Base-by-base conservation (phyloP, 352 stramenopile genomes). In the Pythium pectinolyticum region DNA sequence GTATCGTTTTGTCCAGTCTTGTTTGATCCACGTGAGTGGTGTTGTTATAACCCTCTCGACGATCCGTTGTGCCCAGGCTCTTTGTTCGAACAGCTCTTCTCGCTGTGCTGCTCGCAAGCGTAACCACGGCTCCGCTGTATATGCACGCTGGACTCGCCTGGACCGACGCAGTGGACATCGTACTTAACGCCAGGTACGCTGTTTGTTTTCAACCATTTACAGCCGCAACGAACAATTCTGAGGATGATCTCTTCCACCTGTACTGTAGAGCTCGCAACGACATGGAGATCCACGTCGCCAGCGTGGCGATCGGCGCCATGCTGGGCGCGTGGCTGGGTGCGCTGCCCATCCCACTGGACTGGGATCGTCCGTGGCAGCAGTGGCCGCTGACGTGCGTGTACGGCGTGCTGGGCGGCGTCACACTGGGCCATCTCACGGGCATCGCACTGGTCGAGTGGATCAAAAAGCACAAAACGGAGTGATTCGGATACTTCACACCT, bases 321-420 rank as follows among this genome's bases (percentile, higher is more conserved):
- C 43, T 94, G 5, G 87, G 87, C 41, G 74, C 77, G 0, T 95
- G 93, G 53, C 19, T 91, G 24, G 87, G 87, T 24, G 84, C 85
- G 24, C 52, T 95, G 11, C 82, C 86, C 40, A 91, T 95, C 66
- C 87, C 87, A 2, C 60, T 95, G 8, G 87, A 95, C 53, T 95
- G 87, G 87, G 87, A 95, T 74, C 85, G 85, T 30, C 87, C 87
- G 31, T 95, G 85, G 87, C 87, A 95, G 86, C 82, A 93, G 90
- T 95, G 86, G 84, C 86, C 86, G 4, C 65, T 94, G 27, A 90
- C 86, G 31, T 95, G 86, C 68, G 79, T 90, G 22, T 95, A 94
- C 58, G 83, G 86, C 14, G 67, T 75, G 9, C 57, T 91, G 15
- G 51, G 76, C 14, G 84, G 82, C 4, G 69, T 85, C 47, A 70